phyloP scores from a whole-genome alignment of 257 asterid species.

The Solanum virginianum region DNA sequence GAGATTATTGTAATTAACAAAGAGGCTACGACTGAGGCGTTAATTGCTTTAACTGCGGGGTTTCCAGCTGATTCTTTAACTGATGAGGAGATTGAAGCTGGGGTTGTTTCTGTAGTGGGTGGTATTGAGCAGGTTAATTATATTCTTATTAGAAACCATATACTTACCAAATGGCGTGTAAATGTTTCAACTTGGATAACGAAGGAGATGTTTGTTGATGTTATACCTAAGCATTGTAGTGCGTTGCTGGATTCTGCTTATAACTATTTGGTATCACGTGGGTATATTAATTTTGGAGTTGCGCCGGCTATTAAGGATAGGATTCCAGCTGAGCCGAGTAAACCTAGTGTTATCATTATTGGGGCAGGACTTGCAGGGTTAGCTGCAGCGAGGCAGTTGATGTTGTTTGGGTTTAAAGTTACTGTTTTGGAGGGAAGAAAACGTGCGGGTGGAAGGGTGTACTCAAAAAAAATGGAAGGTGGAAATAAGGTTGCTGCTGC shows the following conservation, averaged over 20 bases:
- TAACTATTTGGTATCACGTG: slow-evolving; percentile 58
- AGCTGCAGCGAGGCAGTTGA: slow-evolving; percentile 97
- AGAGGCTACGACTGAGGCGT: slow-evolving; percentile 85
- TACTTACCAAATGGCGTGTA: slow-evolving; percentile 78
- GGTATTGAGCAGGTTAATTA: slow-evolving; percentile 96
- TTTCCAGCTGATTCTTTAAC: slow-evolving; percentile 93
- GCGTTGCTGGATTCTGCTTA: slow-evolving; percentile 53
- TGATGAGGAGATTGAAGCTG: slow-evolving; percentile 83
- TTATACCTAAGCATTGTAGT: slow-evolving; percentile 64
- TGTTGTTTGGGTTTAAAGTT: slow-evolving; percentile 84
- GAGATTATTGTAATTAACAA: slow-evolving; percentile 90
- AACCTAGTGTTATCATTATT: slow-evolving; percentile 51
- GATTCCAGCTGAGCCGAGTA: slow-evolving; percentile 34
- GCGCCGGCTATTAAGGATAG: slow-evolving; percentile 61
- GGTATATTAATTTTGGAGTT: slow-evolving; percentile 93
- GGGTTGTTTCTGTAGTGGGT: slow-evolving; percentile 78
- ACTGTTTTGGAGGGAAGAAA: slow-evolving; percentile 81
- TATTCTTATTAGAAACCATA: slow-evolving; percentile 73
- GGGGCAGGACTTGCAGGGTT: slow-evolving; percentile 95
- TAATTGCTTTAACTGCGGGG: slow-evolving; percentile 77
- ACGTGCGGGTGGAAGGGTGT: slow-evolving; percentile 95
- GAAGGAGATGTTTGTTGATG: slow-evolving; percentile 61
- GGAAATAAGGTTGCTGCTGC: slow-evolving; percentile 59
- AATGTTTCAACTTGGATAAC: slow-evolving; percentile 65
- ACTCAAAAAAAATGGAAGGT: slow-evolving; percentile 60